Evolutionary conservation across 257 asterid genomes (phyloP).

Genomic region (Solanum infundibuliforme): DNA sequence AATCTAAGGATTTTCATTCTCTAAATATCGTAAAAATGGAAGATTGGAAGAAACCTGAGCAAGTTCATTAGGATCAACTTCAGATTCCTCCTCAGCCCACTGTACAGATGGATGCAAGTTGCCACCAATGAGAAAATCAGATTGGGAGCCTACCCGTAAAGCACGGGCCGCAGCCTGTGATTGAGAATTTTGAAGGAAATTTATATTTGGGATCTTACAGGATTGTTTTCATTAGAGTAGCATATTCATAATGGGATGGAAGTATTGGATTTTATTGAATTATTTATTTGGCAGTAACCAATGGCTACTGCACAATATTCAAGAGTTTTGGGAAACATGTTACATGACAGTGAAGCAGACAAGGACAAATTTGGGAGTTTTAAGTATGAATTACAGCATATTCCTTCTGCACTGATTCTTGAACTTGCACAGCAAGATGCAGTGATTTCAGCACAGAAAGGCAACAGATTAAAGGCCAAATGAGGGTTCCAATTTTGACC

Average conservation of each 20-base stretch:
- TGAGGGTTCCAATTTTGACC: neutral
- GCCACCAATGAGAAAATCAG: constrained; percentile 76
- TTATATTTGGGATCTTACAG: constrained; percentile 19
- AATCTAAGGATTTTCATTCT: neutral
- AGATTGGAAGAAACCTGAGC: constrained; percentile 45
- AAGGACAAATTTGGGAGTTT: neutral
- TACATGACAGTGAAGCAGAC: neutral
- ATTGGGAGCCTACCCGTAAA: constrained; percentile 59
- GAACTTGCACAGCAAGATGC: neutral
- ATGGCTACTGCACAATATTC: neutral
- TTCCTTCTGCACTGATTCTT: neutral
- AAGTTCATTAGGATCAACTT: constrained; percentile 42
- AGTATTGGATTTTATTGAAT: constrained; percentile 3
- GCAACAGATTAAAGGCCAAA: neutral
- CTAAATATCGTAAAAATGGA: constrained; percentile 1
- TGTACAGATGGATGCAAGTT: constrained; percentile 76
- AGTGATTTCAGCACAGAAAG: neutral
- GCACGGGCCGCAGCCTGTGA: constrained; percentile 97
- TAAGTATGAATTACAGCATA: neutral
- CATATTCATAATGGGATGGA: neutral
- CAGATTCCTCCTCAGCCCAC: constrained; percentile 82
- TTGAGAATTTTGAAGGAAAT: constrained; percentile 59
- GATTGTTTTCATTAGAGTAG: constrained; percentile 9
- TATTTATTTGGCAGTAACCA: neutral
- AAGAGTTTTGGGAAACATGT: neutral